Evolutionary conservation across 2,329 filamentous ascomycete genomes (phyloP).

Genomic region (Neoascochyta sp.): DNA sequence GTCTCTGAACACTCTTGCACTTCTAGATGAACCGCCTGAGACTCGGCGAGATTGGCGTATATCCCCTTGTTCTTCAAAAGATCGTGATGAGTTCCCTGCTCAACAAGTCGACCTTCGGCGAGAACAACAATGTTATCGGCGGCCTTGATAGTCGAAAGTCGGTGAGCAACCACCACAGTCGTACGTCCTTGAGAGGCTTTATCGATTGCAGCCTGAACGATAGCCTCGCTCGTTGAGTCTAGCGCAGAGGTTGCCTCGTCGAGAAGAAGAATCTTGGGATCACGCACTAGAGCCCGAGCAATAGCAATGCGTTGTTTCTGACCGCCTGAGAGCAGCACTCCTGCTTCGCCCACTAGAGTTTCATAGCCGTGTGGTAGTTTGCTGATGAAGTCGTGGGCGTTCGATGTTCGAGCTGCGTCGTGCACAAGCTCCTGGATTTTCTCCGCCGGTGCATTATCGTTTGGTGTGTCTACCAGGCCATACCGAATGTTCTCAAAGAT

Average conservation of each 20-base stretch:
- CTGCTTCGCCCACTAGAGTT: slow-evolving; percentile 48
- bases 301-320: slow-evolving; percentile 93
- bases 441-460: slow-evolving; percentile 33
- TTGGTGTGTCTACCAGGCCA: slow-evolving; percentile 68
- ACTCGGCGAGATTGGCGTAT: slow-evolving; percentile 58
- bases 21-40: slow-evolving; percentile 82
- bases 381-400: slow-evolving; percentile 84
- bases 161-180: slow-evolving; percentile 16
- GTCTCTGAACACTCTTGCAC: slow-evolving; percentile 16
- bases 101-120: slow-evolving; percentile 88
- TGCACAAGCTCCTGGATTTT: not conserved
- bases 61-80: too few relatives aligned
- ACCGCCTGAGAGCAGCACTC: slow-evolving; percentile 54
- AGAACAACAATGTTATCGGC: slow-evolving; percentile 13
- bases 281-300: slow-evolving; percentile 82
- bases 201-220: slow-evolving; percentile 49
- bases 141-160: slow-evolving; percentile 11
- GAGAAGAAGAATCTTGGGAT: slow-evolving; percentile 69
- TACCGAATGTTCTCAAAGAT: slow-evolving; percentile 84
- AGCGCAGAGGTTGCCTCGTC: slow-evolving; percentile 18
- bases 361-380: slow-evolving; percentile 67
- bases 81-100: slow-evolving; percentile 57
- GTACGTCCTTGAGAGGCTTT: slow-evolving; percentile 46
- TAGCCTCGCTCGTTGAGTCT: slow-evolving; percentile 44
- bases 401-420: slow-evolving; percentile 53